Evolutionary conservation across 768 basidiomycete genomes (phyloP).

Genomic region (Daedaleopsis sinensis): DNA sequence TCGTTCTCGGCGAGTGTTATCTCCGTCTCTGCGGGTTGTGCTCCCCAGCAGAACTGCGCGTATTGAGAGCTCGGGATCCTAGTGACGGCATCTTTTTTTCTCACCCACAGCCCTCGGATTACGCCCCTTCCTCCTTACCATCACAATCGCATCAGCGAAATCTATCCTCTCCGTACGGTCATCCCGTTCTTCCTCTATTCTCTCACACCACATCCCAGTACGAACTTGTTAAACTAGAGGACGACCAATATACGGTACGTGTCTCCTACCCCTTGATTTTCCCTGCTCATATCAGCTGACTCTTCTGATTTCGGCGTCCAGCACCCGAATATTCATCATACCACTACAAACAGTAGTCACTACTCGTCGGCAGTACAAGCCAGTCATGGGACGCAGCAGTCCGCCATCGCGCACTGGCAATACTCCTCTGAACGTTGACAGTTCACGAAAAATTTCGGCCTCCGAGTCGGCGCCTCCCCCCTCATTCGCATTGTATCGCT

Average conservation of each 20-base stretch:
- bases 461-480: background rate
- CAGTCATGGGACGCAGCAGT: slow-evolving; percentile 6
- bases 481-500: background rate
- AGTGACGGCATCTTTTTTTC: slow-evolving; percentile 51
- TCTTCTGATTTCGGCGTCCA: background rate
- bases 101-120: slow-evolving; percentile 64
- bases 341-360: slow-evolving; percentile 3
- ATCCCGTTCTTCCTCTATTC: slow-evolving; percentile 21
- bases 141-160: slow-evolving; percentile 13
- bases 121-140: slow-evolving; percentile 40
- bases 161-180: slow-evolving; percentile 18
- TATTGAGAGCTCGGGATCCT: slow-evolving; percentile 52
- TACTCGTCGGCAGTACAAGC: slow-evolving; percentile 11
- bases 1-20: slow-evolving; percentile 87
- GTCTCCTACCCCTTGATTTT: background rate
- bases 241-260: slow-evolving; percentile 53
- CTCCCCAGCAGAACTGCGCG: slow-evolving; percentile 33
- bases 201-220: slow-evolving; percentile 26
- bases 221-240: slow-evolving; percentile 69
- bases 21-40: slow-evolving; percentile 38
- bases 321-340: slow-evolving; percentile 7
- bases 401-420: slow-evolving; percentile 17
- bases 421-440: slow-evolving; percentile 18
- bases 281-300: background rate
- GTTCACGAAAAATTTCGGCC: background rate